phyloP scores from a whole-genome alignment of 1,284 basidiomycete genomes.

The Porodaedalea pini region DNA sequence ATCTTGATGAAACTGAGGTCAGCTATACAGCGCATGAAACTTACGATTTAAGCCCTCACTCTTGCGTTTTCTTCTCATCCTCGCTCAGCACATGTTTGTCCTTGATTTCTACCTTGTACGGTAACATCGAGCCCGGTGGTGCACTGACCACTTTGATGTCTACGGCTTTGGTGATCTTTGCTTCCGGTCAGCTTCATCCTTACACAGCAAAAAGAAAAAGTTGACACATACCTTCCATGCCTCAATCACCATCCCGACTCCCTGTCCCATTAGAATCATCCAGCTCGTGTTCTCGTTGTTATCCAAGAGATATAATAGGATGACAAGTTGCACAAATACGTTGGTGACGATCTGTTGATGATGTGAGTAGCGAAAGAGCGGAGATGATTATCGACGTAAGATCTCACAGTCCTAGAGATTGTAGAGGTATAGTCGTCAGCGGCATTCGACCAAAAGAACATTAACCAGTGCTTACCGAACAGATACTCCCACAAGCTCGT shows the following conservation, averaged over 20 bases:
- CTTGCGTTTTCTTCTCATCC: conserved; percentile 97
- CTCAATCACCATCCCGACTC: conserved; percentile 83
- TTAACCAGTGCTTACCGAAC: conserved; percentile 51
- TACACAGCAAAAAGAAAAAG: conserved; percentile 7
- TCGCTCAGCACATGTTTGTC: conserved; percentile 92
- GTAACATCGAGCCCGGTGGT: conserved; percentile 60
- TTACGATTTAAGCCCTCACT: conserved; percentile 49
- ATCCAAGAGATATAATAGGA: conserved; percentile 91
- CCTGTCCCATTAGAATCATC: conserved; percentile 17
- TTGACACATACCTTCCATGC: conserved; percentile 81
- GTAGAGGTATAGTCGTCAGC: conserved; percentile 17
- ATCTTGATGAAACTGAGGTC: conserved; percentile 39
- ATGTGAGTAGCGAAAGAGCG: not conserved
- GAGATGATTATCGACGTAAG: not conserved
- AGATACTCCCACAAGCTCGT: conserved; percentile 83
- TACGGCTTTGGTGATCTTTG: conserved; percentile 80
- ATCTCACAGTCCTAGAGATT: conserved; percentile 40
- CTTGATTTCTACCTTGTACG: conserved; percentile 80
- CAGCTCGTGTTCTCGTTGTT: conserved; percentile 81
- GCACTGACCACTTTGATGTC: conserved; percentile 70
- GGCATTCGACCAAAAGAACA: conserved; percentile 7
- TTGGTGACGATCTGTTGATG: conserved; percentile 78
- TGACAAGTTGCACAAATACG: conserved; percentile 86
- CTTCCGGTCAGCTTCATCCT: conserved; percentile 20
- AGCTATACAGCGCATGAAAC: no score